Percentiles rank a stretch among this genome's conserved stretches.
These are phyloP conservation scores for Monilinia aucupariae DNA, from an alignment of 2,329 filamentous ascomycete genomes.

Conservation along the genomic window DNA sequence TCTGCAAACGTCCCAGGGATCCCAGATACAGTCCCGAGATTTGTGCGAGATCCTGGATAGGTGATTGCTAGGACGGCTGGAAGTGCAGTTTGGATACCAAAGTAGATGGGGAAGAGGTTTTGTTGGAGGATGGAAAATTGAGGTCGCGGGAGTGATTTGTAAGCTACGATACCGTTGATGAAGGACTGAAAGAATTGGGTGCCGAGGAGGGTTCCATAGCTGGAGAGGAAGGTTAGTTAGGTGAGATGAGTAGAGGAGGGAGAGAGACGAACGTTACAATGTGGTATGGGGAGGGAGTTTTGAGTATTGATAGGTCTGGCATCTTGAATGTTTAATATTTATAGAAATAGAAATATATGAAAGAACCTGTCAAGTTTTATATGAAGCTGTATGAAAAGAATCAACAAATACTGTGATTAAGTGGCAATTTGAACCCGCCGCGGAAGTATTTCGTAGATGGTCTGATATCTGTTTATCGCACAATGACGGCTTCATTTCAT, in stretches of 20 bases:
- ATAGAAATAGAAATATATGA: no score
- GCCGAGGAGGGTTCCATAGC: constrained; percentile 83
- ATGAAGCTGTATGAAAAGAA: not conserved
- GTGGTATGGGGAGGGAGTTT: constrained; percentile 67
- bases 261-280: constrained; percentile 56
- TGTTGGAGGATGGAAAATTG: constrained; percentile 78
- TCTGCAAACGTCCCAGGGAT: constrained; percentile 53
- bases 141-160: constrained; percentile 67
- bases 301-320: constrained; percentile 41
- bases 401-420: not conserved
- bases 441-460: not conserved
- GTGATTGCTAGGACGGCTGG: constrained; percentile 72
- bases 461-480: not conserved
- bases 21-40: constrained; percentile 39
- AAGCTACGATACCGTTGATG: constrained; percentile 67
- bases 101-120: constrained; percentile 82
- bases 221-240: constrained; percentile 40
- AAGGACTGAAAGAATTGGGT: constrained; percentile 87
- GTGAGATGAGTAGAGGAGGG: constrained; percentile 3
- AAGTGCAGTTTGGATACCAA: constrained; percentile 71
- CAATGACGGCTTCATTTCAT: constrained; percentile 7
- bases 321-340: constrained; percentile 28
- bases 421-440: not conserved
- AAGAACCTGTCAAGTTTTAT: not conserved
- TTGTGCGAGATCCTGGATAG: constrained; percentile 58